Base-by-base conservation (phyloP, 306 rosid genomes). In the Lotus japonicus region DNA sequence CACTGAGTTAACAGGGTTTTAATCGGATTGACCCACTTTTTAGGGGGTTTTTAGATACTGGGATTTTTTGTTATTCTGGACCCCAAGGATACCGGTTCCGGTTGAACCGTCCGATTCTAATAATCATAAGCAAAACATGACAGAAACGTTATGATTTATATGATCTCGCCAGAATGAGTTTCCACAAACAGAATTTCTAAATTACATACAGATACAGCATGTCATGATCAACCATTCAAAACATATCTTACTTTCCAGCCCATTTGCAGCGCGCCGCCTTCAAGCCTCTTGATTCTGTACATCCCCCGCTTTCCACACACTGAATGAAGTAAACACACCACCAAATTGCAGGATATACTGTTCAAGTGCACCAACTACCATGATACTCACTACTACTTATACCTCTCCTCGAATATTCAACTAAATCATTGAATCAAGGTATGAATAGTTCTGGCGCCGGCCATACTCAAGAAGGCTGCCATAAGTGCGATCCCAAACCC, bases 401-500 rank as follows among this genome's bases (percentile, higher is more conserved):
- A 31, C 7, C 36, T 31, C 36, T 6, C 36, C 60, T 58, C 19
- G 18, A 28, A 39, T 53, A 53, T 54, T 53, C 28, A 41, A 26
- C 66, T 66, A 78, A 36, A 72, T 5, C 52, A 66, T 36, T 8
- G 86, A 76, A 70, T 90, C 91, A 0, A 82, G 82, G 64, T 87
- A 90, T 17, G 79, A 38, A 71, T 82, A 90, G 15, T 82, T 51
- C 66, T 79, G 59, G 41, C 15, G 16, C 50, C 96, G 78, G 23
- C 84, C 82, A 56, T 80, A 90, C 86, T 90, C 94, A 2, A 90
- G 95, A 58, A 90, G 95, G 74, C 96, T 85, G 43, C 96, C 91
- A 49, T 87, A 87, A 4, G 89, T 90, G 73, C 87, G 96, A 82
- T 90, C 91, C 91, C 89, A 87, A 44, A 85, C 88, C 43, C 96